These are phyloP conservation scores for Mycena capillaripes DNA, from an alignment of 768 basidiomycete genomes.

Conservation along the genomic window DNA sequence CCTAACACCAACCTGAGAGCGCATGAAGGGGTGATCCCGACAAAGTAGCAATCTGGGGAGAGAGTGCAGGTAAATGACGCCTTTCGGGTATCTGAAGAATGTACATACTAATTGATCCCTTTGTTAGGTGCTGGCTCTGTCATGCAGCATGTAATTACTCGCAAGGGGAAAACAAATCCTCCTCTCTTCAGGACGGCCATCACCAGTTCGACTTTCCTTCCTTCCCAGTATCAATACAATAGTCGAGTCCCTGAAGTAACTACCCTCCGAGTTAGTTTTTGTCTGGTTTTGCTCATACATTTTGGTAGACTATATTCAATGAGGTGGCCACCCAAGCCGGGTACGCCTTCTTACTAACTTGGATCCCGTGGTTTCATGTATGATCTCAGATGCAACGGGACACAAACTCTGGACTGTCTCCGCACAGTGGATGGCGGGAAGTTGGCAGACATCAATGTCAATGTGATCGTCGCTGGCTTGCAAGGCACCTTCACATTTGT, in stretches of 20 bases:
- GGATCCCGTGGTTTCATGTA: not conserved
- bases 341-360: slow-evolving; percentile 18
- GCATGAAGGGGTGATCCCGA: slow-evolving; percentile 35
- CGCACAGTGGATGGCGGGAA: slow-evolving; percentile 13
- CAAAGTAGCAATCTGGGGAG: slow-evolving; percentile 46
- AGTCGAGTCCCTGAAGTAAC: slow-evolving; percentile 37
- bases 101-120: not conserved
- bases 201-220: slow-evolving; percentile 46
- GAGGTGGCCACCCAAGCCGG: slow-evolving; percentile 13
- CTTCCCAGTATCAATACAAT: slow-evolving; percentile 47
- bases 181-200: slow-evolving; percentile 44
- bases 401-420: slow-evolving; percentile 4
- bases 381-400: not conserved
- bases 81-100: not conserved
- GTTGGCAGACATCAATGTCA: slow-evolving; percentile 39
- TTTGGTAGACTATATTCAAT: slow-evolving; percentile 7
- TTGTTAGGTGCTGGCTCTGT: slow-evolving; percentile 47
- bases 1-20: no score
- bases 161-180: slow-evolving; percentile 47
- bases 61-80: slow-evolving; percentile 42
- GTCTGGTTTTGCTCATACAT: no score
- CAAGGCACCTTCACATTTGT: slow-evolving; percentile 40
- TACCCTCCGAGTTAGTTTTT: not conserved
- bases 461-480: slow-evolving; percentile 36
- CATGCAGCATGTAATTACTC: slow-evolving; percentile 48